Base-by-base conservation (phyloP, 2,329 filamentous ascomycete species). In the Mycosphaerella arachidis region DNA sequence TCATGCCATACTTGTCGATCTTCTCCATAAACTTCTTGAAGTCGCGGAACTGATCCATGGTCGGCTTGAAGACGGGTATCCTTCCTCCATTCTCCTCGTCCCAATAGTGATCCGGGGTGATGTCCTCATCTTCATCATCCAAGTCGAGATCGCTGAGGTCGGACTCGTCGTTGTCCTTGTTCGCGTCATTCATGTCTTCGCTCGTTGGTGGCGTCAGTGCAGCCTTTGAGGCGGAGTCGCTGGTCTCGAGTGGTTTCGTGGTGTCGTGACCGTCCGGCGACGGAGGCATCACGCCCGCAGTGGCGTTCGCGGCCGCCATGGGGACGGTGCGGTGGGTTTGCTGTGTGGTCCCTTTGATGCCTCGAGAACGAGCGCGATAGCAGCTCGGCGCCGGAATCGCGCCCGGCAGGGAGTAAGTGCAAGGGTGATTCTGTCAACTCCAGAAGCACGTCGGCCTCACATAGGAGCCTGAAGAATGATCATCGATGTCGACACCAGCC, bases 1-100 rank as follows among this genome's bases (percentile, higher is more conserved):
- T 91, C 94, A 99, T 99, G 70, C 94, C 94, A 74, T 96, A 96
- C 66, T 86, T 85, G 75, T 99, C 91, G 63, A 99, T 86, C 75
- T 91, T 92, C 72, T 87, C 85, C 82, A 97, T 89, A 74, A 95
- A 97, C 73, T 85, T 86, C 77, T 93, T 89, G 76, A 99, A 99
- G 77, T 94, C 91, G 71, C 86, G 87, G 78, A 97, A 97, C 77
- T 99, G 92, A 63, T 89, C 84, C 91, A 97, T 96, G 60, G 89
- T 93, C 76, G 94, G 94, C 76, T 88, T 93, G 78, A 99, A 99
- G 62, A 99, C 89, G 8, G 94, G 93, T 37, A 99, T 89, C 63
- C 86, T 90, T 63, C 92, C 85, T 59, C 82, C 84, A 63, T 67
- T 63, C 54, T 61, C 65, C 29, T 59, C 65, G 56, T 84, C 92